phyloP scores from a whole-genome alignment of 2,329 filamentous ascomycete species.

The Camillea tinctor region DNA sequence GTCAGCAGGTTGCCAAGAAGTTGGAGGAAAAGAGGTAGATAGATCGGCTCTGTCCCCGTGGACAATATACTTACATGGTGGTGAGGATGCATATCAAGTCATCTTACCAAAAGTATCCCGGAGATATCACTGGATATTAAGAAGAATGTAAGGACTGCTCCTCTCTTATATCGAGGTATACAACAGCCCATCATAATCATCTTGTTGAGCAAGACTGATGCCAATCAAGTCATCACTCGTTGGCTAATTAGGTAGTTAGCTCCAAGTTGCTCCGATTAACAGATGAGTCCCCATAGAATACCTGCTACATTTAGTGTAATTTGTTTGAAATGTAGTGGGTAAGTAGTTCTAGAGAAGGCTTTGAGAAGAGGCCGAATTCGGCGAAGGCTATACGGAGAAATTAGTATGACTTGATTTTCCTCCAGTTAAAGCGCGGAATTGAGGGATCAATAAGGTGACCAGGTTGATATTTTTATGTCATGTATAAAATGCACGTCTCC shows the following conservation, averaged over 20 bases:
- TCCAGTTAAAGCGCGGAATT: constrained; percentile 15
- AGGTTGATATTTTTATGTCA: constrained; percentile 2
- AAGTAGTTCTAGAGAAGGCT: too few species aligned
- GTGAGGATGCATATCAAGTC: neutral
- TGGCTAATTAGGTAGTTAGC: too few species aligned
- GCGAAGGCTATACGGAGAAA: constrained; percentile 15
- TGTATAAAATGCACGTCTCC: constrained; percentile 7
- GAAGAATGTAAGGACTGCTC: neutral
- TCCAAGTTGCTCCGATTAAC: too few species aligned
- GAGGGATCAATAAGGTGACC: constrained; percentile 10
- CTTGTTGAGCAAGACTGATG: neutral
- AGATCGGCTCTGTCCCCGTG: neutral
- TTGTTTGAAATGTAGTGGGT: too few species aligned
- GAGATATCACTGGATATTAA: neutral
- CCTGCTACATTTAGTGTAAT: too few species aligned
- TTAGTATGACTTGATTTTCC: constrained; percentile 18
- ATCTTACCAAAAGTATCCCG: neutral
- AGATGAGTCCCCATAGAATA: too few species aligned
- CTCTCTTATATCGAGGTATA: neutral
- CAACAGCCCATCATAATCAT: neutral
- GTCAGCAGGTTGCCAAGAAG: constrained; percentile 4
- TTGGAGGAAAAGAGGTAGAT: neutral
- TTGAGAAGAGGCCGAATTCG: neutral
- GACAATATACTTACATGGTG: neutral
- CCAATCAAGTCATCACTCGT: too few species aligned